These are phyloP conservation scores for Nothophaeocryptopus gaeumannii DNA, from an alignment of 2,329 filamentous ascomycete species.

Conservation along the genomic window DNA sequence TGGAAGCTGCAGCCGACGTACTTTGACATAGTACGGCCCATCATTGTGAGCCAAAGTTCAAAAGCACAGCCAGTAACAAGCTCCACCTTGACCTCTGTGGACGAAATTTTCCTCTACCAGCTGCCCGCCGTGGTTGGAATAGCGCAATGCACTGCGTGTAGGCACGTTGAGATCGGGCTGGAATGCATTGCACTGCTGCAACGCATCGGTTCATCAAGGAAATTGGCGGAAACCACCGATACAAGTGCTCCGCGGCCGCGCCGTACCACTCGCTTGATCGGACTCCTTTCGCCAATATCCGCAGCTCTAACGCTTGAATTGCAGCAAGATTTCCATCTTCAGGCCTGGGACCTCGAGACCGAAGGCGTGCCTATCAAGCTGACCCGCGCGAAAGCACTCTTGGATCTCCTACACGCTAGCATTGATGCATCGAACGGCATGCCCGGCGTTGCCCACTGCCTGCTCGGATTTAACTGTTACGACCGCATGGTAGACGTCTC, in stretches of 20 bases:
- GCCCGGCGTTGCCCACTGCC: slow-evolving; percentile 83
- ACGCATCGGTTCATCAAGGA: slow-evolving; percentile 79
- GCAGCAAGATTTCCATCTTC: slow-evolving; percentile 74
- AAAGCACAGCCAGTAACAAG: slow-evolving; percentile 65
- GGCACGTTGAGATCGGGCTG: slow-evolving; percentile 75
- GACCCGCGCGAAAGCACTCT: slow-evolving; percentile 72
- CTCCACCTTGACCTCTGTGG: slow-evolving; percentile 79
- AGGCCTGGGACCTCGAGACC: slow-evolving; percentile 77
- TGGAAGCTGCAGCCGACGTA: slow-evolving; percentile 89
- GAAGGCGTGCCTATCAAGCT: slow-evolving; percentile 69
- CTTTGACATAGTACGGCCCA: slow-evolving; percentile 78
- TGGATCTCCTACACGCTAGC: slow-evolving; percentile 82
- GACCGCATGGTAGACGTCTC: slow-evolving; percentile 67
- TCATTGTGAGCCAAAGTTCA: slow-evolving; percentile 65
- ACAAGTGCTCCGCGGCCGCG: slow-evolving; percentile 53
- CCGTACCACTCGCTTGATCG: slow-evolving; percentile 30
- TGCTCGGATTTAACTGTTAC: slow-evolving; percentile 81
- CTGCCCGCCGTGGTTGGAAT: slow-evolving; percentile 76
- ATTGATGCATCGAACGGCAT: slow-evolving; percentile 70
- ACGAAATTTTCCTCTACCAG: slow-evolving; percentile 83
- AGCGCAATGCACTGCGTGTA: slow-evolving; percentile 81
- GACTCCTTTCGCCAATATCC: slow-evolving; percentile 36
- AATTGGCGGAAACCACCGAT: slow-evolving; percentile 68
- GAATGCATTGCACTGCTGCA: slow-evolving; percentile 78
- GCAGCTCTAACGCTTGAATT: slow-evolving; percentile 74